Evolutionary conservation across 352 stramenopile genomes (phyloP), one percentile per base, ranked within the genome.

Genomic region (Phytopythium helicoides): DNA sequence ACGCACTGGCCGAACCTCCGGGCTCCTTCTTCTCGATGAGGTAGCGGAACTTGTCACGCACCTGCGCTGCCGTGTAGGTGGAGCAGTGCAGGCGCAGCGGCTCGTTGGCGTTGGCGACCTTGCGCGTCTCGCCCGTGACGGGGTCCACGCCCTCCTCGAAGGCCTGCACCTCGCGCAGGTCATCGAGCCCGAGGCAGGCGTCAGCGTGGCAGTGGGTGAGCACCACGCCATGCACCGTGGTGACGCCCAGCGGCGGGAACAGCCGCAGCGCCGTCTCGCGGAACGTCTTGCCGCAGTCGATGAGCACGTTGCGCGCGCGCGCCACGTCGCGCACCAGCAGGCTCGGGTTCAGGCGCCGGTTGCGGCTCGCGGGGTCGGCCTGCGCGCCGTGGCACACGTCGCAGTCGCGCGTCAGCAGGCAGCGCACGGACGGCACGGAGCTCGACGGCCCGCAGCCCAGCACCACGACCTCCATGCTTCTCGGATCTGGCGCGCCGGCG

Each of bases 271-370:
- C 71, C 8, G 75, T 60, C 51, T 94, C 78, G n/a, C 83, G 78
- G 59, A 96, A 96, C 18, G 87, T 96, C 56, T 96, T 96, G 52
- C 87, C 87, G 58, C 80, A 92, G 63, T 96, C 87, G 33, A 96
- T 79, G 40, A 94, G 77, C 18, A 95, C 68, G 52, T 91, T 89
- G 18, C 52, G 55, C 47, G 68, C 46, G 3, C 19, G 52, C 9
- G 47, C 54, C 12, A 73, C 47, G 60, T 85, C 71, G 25, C 77
- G 81, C 34, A 94, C 71, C 28, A 94, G 73, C 48, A 94, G 54
- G 57, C 78, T 90, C 40, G 85, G 85, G 44, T 93, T 94, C 33
- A 88, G 54, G 19, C 85, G 82, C 31, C 81, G 82, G 59, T 94
- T 94, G 48, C 76, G 86, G 18, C 82, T 93, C 21, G 68, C 46